These are phyloP conservation scores for Cutaneotrichosporon sp. DNA, from an alignment of 1,284 basidiomycete species.

Conservation along the genomic window DNA sequence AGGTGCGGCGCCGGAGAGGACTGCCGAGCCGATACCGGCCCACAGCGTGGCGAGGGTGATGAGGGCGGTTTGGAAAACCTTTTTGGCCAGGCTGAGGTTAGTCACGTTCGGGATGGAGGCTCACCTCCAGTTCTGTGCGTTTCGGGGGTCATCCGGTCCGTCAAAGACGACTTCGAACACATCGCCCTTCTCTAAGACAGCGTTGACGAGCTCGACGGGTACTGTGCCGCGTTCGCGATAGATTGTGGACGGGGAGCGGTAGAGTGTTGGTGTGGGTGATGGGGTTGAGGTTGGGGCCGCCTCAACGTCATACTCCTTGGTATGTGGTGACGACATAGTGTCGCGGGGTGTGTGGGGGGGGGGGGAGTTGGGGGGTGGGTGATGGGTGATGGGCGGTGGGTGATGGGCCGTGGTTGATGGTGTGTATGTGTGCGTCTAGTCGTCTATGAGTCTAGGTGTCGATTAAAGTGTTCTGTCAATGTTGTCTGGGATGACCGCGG, in stretches of 20 bases:
- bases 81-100: conserved; percentile 16
- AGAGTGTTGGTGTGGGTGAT: conserved; percentile 16
- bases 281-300: not conserved
- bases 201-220: conserved; percentile 19
- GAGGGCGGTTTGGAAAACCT: conserved; percentile 23
- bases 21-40: conserved; percentile 22
- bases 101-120: not conserved
- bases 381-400: no score
- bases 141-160: conserved; percentile 61
- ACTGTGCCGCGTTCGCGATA: conserved; percentile 18
- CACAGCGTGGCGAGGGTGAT: conserved; percentile 29
- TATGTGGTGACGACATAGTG: not conserved
- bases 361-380: no score
- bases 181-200: conserved; percentile 20
- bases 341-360: not conserved
- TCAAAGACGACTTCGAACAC: conserved; percentile 61
- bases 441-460: no score
- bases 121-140: conserved; percentile 67
- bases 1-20: conserved; percentile 18
- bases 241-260: not conserved
- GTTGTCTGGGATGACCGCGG: no score
- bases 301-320: not conserved
- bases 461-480: no score
- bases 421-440: no score
- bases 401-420: no score